Base-by-base conservation (phyloP, 495 filamentous ascomycete genomes). In the Patellaria atrata region DNA sequence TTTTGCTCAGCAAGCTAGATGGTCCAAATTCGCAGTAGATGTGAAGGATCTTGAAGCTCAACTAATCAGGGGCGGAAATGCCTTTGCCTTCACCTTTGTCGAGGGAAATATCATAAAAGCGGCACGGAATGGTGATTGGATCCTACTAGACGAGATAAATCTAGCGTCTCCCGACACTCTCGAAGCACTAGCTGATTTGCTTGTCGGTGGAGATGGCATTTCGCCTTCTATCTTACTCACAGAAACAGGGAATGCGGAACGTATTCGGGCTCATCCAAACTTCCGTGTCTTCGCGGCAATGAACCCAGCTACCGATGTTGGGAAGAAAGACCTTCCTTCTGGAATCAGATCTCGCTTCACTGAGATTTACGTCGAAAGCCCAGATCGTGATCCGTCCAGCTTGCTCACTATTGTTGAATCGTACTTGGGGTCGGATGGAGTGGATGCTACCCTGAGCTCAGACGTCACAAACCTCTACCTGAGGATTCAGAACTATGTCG, bases 251-350 rank as follows among this genome's bases (percentile, higher is more conserved):
- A 79, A 85, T 38, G 76, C 85, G 16, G 82, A 94, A 52, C 70
- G 84, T 27, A 75, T 96, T 6, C 71, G 75, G 33, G 86, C 85
- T 1, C 89, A 99, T 53, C 78, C 82, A 2, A 71, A 94, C 45
- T 99, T 99, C 54, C 75, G 91, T 21, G 79, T 99, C 16, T 96
- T 99, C 56, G 91, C 81, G 16, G 89, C 89, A 27, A 99, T 99
- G 91, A 99, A 99, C 50, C 91, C 91, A 27, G 87, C 91, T 8
- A 96, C 87, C 9, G 91, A 99, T 64, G 71, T 93, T 37, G 91
- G 91, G 21, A 99, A 96, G 60, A 73, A 82, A 37, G 89, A 96
- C 53, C 64, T 99, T 3, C 86, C 85, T 0, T 70, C 77, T 33
- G 82, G 89, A 3, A 62, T 91, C 20, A 65, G 82, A 17, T 85